These are phyloP conservation scores for Diaporthe capsici DNA, from an alignment of 2,329 filamentous ascomycete genomes.

Conservation along the genomic window DNA sequence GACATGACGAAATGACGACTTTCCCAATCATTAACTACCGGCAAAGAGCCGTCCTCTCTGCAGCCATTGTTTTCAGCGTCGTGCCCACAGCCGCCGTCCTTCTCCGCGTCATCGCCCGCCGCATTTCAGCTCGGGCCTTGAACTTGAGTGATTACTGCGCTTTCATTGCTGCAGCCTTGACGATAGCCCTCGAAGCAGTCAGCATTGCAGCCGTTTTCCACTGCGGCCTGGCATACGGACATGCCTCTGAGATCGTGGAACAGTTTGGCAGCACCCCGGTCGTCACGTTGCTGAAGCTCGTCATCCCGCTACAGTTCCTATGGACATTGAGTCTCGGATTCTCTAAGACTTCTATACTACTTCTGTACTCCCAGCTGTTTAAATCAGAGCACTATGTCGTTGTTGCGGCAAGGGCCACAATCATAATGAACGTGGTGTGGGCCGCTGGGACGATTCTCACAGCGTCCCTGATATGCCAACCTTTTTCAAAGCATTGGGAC, in stretches of 20 bases:
- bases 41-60: conserved; percentile 26
- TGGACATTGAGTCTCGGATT: conserved; percentile 16
- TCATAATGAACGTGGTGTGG: background rate
- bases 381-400: background rate
- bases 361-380: conserved; percentile 18
- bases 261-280: conserved; percentile 10
- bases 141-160: conserved; percentile 34
- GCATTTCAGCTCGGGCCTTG: conserved; percentile 18
- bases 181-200: conserved; percentile 17
- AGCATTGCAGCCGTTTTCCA: background rate
- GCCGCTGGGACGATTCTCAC: background rate
- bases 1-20: conserved; percentile 25
- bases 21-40: conserved; percentile 31
- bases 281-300: conserved; percentile 1
- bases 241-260: background rate
- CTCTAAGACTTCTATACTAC: conserved; percentile 13
- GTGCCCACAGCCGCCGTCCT: conserved; percentile 9
- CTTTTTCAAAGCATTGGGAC: conserved; percentile 5
- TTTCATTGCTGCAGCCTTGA: background rate
- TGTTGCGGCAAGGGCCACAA: background rate
- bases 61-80: conserved; percentile 25
- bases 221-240: conserved; percentile 9
- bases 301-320: conserved; percentile 14
- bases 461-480: background rate
- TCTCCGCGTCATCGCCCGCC: conserved; percentile 30